These are phyloP conservation scores for Penicillium corylophilum DNA, from an alignment of 2,329 filamentous ascomycete genomes.

Conservation along the genomic window DNA sequence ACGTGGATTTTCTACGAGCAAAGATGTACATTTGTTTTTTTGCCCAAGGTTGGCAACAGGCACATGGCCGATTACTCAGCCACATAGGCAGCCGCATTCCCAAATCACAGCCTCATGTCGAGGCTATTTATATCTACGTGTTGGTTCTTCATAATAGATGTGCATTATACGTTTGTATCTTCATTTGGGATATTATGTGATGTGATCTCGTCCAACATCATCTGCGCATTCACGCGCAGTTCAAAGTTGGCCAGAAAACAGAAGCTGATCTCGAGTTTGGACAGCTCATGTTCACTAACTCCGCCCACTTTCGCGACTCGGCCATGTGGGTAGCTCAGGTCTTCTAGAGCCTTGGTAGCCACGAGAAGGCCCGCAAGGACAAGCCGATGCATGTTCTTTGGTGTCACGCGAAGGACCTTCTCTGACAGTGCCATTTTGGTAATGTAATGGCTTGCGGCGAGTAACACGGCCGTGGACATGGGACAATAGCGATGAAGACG, in stretches of 20 bases:
- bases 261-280: constrained; percentile 82
- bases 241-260: constrained; percentile 86
- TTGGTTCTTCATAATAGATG: neutral
- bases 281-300: constrained; percentile 77
- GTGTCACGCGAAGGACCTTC: constrained; percentile 74
- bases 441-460: constrained; percentile 85
- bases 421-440: constrained; percentile 77
- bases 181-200: constrained; percentile 1
- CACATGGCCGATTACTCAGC: constrained; percentile 21
- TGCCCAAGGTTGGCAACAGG: neutral
- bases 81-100: constrained; percentile 23
- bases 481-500: constrained; percentile 89
- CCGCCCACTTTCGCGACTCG: constrained; percentile 86
- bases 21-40: neutral
- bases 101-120: neutral
- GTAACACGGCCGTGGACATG: constrained; percentile 89
- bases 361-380: constrained; percentile 80
- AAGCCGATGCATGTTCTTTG: constrained; percentile 80
- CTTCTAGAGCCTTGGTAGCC: constrained; percentile 93
- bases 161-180: neutral
- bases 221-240: constrained; percentile 62
- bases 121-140: neutral
- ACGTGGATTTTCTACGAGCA: neutral
- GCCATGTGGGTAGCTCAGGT: constrained; percentile 80
- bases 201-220: constrained; percentile 50